phyloP scores from a whole-genome alignment of 2,329 filamentous ascomycete species.

The Fusarium subglutinans region DNA sequence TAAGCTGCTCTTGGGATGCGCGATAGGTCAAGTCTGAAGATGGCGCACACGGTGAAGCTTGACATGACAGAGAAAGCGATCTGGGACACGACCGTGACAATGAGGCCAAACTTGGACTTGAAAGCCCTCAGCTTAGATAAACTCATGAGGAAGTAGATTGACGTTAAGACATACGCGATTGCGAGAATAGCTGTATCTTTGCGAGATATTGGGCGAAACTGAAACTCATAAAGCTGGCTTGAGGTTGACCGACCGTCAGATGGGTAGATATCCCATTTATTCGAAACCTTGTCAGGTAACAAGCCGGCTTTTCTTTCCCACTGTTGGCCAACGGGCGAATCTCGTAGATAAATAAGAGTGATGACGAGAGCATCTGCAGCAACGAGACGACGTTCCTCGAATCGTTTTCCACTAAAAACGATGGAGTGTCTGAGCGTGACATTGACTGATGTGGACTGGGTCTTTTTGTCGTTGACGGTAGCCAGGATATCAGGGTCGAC shows the following conservation, averaged over 20 bases:
- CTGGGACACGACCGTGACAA: conserved; percentile 75
- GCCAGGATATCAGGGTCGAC: conserved; percentile 69
- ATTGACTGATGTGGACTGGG: conserved; percentile 73
- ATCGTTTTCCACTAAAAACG: conserved; percentile 83
- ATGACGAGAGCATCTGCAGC: conserved; percentile 83
- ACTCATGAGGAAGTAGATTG: conserved; percentile 72
- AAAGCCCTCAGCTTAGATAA: conserved; percentile 76
- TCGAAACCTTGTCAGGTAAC: conserved; percentile 59
- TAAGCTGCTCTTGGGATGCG: conserved; percentile 79
- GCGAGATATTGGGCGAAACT: conserved; percentile 76
- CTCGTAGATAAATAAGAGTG: conserved; percentile 74
- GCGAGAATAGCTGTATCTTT: conserved; percentile 71
- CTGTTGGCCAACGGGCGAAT: conserved; percentile 69
- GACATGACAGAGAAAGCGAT: conserved; percentile 78
- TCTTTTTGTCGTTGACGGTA: conserved; percentile 74
- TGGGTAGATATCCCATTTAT: conserved; percentile 74
- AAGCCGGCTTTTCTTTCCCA: conserved; percentile 70
- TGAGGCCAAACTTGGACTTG: conserved; percentile 78
- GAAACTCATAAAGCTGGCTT: conserved; percentile 79
- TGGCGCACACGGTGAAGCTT: conserved; percentile 81
- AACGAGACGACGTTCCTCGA: conserved; percentile 71
- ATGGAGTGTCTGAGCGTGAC: conserved; percentile 80
- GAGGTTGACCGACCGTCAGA: conserved; percentile 61
- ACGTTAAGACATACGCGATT: conserved; percentile 70
- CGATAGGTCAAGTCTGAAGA: conserved; percentile 78